phyloP scores from a whole-genome alignment of 495 filamentous ascomycete species.

The Beverwykella pulmonaria region DNA sequence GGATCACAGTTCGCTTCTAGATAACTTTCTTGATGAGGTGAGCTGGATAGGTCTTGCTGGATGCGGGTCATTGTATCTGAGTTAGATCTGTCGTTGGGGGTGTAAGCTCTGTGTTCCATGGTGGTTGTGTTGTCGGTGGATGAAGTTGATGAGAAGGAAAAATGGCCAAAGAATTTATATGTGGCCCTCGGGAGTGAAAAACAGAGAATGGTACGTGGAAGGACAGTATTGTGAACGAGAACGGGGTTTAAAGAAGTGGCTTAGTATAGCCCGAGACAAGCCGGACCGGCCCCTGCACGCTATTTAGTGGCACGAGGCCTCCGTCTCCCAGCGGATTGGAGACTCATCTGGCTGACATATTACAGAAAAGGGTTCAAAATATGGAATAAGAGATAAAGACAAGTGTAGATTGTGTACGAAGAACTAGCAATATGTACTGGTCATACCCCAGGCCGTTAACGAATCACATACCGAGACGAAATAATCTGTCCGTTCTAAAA shows the following conservation, averaged over 20 bases:
- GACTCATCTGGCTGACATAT: neutral
- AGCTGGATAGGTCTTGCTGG: conserved; percentile 31
- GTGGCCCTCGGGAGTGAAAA: neutral
- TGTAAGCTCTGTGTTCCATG: conserved; percentile 31
- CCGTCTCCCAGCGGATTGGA: neutral
- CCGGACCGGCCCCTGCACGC: conserved; percentile 3
- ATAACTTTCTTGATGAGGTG: conserved; percentile 31
- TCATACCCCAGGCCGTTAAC: neutral
- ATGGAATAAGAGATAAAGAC: neutral
- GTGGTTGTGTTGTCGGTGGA: neutral
- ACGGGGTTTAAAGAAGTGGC: neutral
- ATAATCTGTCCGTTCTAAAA: neutral
- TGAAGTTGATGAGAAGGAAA: neutral
- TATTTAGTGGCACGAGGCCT: conserved; percentile 9
- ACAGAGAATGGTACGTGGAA: neutral
- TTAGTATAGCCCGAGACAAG: conserved; percentile 14
- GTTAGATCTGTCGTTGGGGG: conserved; percentile 15
- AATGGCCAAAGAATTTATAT: neutral
- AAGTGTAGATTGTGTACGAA: neutral
- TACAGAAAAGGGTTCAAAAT: neutral
- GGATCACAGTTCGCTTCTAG: conserved; percentile 22
- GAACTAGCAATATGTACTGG: neutral
- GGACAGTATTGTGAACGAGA: neutral
- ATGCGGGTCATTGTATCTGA: conserved; percentile 29
- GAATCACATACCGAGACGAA: neutral